Conservation (phyloP, 805 yeast species). For the Clavispora santaluciae region DNA sequence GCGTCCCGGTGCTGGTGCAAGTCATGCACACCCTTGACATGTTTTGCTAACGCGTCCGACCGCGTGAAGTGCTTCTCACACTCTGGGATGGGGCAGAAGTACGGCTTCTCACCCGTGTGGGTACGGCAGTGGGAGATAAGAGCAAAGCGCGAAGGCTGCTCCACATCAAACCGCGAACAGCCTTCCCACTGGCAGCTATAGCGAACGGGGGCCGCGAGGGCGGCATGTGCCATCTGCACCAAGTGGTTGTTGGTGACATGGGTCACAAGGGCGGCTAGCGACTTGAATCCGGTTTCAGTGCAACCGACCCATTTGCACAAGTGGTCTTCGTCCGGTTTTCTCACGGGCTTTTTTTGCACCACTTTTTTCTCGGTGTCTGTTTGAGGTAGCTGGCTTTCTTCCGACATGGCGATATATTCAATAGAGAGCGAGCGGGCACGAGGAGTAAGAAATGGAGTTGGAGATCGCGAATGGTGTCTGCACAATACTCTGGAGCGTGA, state of each 20-base stretch:
- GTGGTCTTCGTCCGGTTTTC: constrained; percentile 9
- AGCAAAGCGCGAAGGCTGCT: constrained; percentile 53
- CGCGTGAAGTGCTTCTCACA: constrained; percentile 57
- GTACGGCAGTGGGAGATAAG: constrained; percentile 58
- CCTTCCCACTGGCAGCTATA: constrained; percentile 60
- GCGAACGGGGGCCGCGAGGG: constrained; percentile 23
- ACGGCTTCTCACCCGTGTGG: constrained; percentile 64
- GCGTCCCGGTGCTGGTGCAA: constrained; percentile 38
- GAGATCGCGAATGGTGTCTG: neutral
- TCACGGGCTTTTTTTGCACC: neutral
- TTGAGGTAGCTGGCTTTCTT: constrained; percentile 3
- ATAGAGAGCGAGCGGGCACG: neutral
- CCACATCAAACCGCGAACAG: constrained; percentile 48
- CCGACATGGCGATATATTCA: constrained; percentile 3
- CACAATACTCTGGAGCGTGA: neutral
- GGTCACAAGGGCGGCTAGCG: constrained; percentile 24
- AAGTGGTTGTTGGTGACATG: constrained; percentile 31
- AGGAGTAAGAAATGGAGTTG: neutral
- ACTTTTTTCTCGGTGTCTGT: neutral
- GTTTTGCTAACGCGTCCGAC: constrained; percentile 60
- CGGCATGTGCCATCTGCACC: constrained; percentile 16
- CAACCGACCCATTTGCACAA: constrained; percentile 34
- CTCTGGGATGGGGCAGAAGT: constrained; percentile 59
- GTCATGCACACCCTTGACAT: constrained; percentile 58
- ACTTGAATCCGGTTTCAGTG: constrained; percentile 11